Evolutionary conservation across 306 rosid species (phyloP).

Genomic region (Dalbergia cochinchinensis): DNA sequence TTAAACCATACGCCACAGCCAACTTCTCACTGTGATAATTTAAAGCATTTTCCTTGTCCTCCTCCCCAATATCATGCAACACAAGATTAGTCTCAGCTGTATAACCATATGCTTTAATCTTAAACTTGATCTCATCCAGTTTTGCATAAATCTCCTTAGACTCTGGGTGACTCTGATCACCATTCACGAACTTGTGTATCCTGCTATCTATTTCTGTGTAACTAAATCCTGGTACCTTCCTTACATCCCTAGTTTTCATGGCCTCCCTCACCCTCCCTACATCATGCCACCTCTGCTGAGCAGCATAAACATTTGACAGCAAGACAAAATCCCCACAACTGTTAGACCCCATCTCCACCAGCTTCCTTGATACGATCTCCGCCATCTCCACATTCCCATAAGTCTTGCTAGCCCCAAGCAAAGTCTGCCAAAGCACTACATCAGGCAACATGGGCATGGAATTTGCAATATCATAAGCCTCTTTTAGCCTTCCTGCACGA

Average conservation of each 20-base stretch:
- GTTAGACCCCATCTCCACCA: constrained; percentile 84
- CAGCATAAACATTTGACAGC: constrained; percentile 86
- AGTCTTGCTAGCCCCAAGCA: constrained; percentile 94
- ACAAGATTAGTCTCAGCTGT: constrained; percentile 72
- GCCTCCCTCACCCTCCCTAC: constrained; percentile 82
- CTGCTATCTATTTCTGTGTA: constrained; percentile 72
- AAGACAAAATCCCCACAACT: constrained; percentile 88
- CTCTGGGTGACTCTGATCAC: constrained; percentile 68
- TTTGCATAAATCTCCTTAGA: constrained; percentile 76
- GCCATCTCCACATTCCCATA: constrained; percentile 88
- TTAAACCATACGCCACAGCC: constrained; percentile 89
- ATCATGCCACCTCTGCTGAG: constrained; percentile 82
- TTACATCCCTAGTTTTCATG: constrained; percentile 78
- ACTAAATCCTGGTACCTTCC: constrained; percentile 85
- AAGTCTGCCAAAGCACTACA: constrained; percentile 83
- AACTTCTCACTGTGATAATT: constrained; percentile 89
- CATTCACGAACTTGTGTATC: constrained; percentile 78
- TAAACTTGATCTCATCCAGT: constrained; percentile 83
- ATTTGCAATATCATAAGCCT: constrained; percentile 68
- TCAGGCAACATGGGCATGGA: constrained; percentile 76
- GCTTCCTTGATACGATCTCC: constrained; percentile 69
- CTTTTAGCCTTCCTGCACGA: constrained; percentile 83
- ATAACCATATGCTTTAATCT: constrained; percentile 67
- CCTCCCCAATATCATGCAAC: constrained; percentile 94
- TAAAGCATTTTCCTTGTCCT: constrained; percentile 86